A percentile compares a stretch with the other conserved stretches of the same genome.
phyloP scores from a whole-genome alignment of 768 basidiomycete genomes.

The Kondoa malvinella region DNA sequence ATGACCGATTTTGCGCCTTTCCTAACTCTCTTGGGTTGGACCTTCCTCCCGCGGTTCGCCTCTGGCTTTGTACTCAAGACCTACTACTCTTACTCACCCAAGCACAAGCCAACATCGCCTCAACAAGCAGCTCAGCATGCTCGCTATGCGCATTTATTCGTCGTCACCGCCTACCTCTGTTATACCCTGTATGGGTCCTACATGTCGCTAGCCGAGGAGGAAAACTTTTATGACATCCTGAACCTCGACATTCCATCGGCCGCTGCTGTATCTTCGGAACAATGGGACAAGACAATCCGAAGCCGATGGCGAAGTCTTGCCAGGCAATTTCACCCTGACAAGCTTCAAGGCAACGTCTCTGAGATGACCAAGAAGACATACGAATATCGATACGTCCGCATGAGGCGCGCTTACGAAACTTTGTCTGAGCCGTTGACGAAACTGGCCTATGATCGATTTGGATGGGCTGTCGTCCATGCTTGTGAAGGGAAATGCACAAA shows the following conservation, averaged over 20 bases:
- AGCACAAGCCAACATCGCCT: not conserved
- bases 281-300: not conserved
- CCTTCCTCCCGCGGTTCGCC: not conserved
- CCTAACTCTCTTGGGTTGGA: not conserved
- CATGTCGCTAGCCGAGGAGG: not conserved
- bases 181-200: not conserved
- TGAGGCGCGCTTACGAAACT: not conserved
- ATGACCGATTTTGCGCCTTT: not conserved
- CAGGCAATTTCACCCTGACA: not conserved
- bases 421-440: not conserved
- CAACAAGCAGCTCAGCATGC: not conserved
- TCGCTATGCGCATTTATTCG: not conserved
- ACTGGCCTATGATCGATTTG: constrained; percentile 5
- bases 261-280: not conserved
- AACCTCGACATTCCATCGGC: not conserved
- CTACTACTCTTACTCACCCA: not conserved
- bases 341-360: not conserved
- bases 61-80: not conserved
- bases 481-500: not conserved
- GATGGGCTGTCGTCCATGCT: not conserved
- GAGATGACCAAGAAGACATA: not conserved
- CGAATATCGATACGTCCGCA: not conserved
- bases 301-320: not conserved
- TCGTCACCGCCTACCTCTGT: constrained; percentile 4
- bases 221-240: not conserved